Evolutionary conservation across 2,329 filamentous ascomycete genomes (phyloP).

Genomic region (Ascochyta rabiei): DNA sequence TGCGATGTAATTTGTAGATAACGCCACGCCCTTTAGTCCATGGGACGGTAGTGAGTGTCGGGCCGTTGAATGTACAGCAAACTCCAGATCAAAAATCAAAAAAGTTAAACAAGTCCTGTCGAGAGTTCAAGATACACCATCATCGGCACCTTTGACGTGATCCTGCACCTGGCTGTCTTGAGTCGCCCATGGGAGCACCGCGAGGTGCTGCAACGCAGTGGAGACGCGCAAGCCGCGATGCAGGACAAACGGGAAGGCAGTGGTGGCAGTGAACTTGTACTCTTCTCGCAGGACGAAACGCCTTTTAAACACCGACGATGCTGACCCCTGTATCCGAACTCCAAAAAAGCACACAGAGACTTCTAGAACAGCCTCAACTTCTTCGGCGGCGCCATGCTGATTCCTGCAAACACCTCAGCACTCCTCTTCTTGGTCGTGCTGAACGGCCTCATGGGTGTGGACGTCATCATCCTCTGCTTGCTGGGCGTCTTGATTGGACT

Average conservation of each 20-base stretch:
- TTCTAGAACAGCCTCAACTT: constrained; percentile 32
- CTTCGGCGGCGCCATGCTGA: constrained; percentile 33
- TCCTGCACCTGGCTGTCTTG: constrained; percentile 28
- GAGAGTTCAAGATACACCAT: neutral
- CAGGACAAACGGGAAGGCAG: neutral
- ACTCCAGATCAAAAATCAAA: neutral
- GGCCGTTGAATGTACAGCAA: neutral
- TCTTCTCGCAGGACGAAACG: no score
- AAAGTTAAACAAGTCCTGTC: neutral
- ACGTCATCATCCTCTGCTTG: constrained; percentile 51
- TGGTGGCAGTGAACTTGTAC: no score
- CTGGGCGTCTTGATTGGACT: constrained; percentile 60
- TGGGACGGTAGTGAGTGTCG: constrained; percentile 9
- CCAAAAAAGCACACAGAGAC: constrained; percentile 1
- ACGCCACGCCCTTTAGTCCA: constrained; percentile 12
- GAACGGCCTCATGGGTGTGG: constrained; percentile 32
- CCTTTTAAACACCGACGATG: no score
- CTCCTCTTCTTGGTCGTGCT: constrained; percentile 32
- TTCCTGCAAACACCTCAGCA: constrained; percentile 22
- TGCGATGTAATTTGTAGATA: neutral
- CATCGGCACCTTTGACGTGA: neutral
- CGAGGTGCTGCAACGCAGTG: constrained; percentile 27
- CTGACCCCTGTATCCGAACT: neutral
- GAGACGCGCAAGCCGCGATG: constrained; percentile 24
- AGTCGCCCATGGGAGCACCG: constrained; percentile 23